Percentiles rank a stretch among this genome's conserved stretches.
These are phyloP conservation scores for Ogataea angusta DNA, from an alignment of 805 yeast genomes.

Conservation along the genomic window DNA sequence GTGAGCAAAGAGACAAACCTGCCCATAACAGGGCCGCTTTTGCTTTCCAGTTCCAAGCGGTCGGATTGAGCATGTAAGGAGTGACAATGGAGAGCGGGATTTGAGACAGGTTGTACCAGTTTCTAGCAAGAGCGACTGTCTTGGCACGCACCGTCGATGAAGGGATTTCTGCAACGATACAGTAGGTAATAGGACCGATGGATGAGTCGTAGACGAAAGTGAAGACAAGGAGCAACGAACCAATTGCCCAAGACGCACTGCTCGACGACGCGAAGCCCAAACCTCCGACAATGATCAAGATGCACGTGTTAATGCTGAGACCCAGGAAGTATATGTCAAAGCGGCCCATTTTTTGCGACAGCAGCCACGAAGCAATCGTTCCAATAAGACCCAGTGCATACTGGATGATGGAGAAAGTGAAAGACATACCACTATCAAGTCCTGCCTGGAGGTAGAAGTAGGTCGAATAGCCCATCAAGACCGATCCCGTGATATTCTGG, in stretches of 20 bases:
- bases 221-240: not conserved
- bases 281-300: not conserved
- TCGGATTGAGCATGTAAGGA: not conserved
- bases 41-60: constrained; percentile 4
- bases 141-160: not conserved
- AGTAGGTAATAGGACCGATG: constrained; percentile 1
- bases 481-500: constrained; percentile 60
- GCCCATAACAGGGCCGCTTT: constrained; percentile 1
- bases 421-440: constrained; percentile 8
- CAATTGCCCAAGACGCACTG: not conserved
- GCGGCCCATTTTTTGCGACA: not conserved
- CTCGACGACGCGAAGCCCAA: not conserved
- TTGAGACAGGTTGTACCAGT: not conserved
- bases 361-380: not conserved
- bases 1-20: not conserved
- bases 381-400: not conserved
- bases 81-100: not conserved
- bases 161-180: not conserved
- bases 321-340: not conserved
- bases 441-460: constrained; percentile 30
- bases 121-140: not conserved
- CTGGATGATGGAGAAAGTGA: not conserved
- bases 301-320: not conserved
- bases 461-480: constrained; percentile 59
- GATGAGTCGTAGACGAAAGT: constrained; percentile 1